Evolutionary conservation across 177 flowering plant species (phyloP), one percentile per base, ranked within the genome.

Genomic region (Tripterygium wilfordii): DNA sequence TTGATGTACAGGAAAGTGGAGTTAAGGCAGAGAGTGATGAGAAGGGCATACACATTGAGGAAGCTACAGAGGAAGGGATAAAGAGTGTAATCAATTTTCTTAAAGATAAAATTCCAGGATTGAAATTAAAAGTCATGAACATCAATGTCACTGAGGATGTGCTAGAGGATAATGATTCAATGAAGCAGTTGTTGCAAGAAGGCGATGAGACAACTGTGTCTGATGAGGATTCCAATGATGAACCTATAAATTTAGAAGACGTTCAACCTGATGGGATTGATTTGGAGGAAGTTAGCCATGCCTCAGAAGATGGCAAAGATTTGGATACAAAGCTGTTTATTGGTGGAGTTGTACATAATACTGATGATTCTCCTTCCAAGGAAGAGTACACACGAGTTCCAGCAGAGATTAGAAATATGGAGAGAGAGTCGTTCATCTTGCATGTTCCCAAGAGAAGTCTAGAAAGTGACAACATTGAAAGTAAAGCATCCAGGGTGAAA

Each of bases 81-180:
- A 82, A 69, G 53, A 81, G 80, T 30, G 88, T 92, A 33, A 71
- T 92, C 22, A 78, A 80, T 45, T 92, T 86, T 68, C 80, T 92
- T 12, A 92, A 84, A 63, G 95, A 82, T 15, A 84, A 82, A 65
- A 84, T 92, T 61, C 99, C 99, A 2, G 91, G 87, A 26, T 62
- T 88, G 48, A 88, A 86, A 70, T 69, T 88, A 20, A 79, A 92
- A 68, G 80, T 91, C 44, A 79, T 72, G 82, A 76, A 82, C 10
- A 36, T 76, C n/a, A 60, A 71, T 61, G 74, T 75, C 14, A 28
- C 71, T 12, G 88, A 73, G 27, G 83, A 82, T 54, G 66, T 61
- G 19, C 61, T 63, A 26, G 77, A 68, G 27, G 85, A 69, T 25
- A 56, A 19, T 42, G 74, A 77, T 36, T 56, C 83, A 9, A 22